Evolutionary conservation across 345 rosid species (phyloP), one percentile per base, ranked within the genome.

Genomic region (Capsella bursapastoris): DNA sequence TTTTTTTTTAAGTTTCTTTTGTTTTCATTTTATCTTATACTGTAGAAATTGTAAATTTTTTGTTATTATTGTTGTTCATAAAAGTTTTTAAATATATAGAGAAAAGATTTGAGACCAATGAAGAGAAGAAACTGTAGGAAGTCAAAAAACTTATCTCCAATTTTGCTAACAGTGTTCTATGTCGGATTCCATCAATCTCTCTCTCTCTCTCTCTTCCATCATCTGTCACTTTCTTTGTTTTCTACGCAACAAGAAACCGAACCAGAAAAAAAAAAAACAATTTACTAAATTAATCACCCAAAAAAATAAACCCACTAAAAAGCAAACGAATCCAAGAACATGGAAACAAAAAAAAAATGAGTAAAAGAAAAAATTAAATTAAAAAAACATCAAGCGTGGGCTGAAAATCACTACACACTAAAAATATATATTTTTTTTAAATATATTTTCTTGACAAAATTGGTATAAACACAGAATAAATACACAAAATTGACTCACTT

Each of bases 151-250:
- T 74, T 60, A 80, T 64, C 78, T 52, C 69, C 57, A 72, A 32
- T 77, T 80, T 37, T 77, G 79, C 66, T 69, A 72, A 77, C 86
- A 76, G 87, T 83, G 71, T 72, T 78, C 13, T 60, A 60, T 88
- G 96, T 90, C 94, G 86, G 90, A 79, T 77, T 72, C 80, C 67
- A 72, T 71, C 53, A 53, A 44, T 59, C 49, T 70, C 77, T 57
- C 81, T 66, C 52, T 22, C 22, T 71, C 25, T 55, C 75, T 59
- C 34, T 48, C 50, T 57, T 59, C 74, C 77, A 40, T 75, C 84
- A 77, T 73, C 78, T 66, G 83, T 89, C 88, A 82, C 84, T 88
- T 73, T 88, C 90, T 27, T 27, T 80, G 86, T 82, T 83, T 81
- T 82, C 74, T 79, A 81, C 86, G 73, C 75, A 65, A 57, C 58